phyloP scores from a whole-genome alignment of 352 stramenopile genomes.

The Globisporangium okanoganense region DNA sequence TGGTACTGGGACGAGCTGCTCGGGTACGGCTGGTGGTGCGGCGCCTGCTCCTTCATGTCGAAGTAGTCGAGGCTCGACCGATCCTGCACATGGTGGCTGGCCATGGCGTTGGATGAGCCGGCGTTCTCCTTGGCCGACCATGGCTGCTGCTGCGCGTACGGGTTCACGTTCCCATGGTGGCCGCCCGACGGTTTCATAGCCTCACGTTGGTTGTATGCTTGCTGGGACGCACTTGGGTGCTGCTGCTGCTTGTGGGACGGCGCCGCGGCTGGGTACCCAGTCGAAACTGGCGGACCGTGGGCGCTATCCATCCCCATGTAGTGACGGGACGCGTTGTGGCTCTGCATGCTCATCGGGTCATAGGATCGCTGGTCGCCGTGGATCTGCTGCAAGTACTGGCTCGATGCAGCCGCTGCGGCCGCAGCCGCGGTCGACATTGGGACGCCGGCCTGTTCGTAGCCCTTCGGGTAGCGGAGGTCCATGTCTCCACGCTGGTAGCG shows the following conservation, averaged over 20 bases:
- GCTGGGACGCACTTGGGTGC: no score
- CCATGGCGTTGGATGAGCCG: constrained; percentile 12
- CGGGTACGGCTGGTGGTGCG: constrained; percentile 41
- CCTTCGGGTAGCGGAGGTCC: constrained; percentile 73
- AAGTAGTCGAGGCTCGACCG: constrained; percentile 59
- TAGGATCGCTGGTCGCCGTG: constrained; percentile 74
- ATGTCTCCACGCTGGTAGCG: constrained; percentile 61
- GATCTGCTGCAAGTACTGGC: constrained; percentile 71
- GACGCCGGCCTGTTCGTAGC: constrained; percentile 34
- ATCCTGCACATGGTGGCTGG: constrained; percentile 29
- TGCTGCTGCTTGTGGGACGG: constrained; percentile 37
- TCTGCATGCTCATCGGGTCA: constrained; percentile 56
- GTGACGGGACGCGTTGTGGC: constrained; percentile 41
- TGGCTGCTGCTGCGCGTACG: constrained; percentile 54
- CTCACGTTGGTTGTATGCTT: constrained; percentile 21
- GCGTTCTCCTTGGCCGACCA: constrained; percentile 52
- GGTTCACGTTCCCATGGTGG: constrained; percentile 18
- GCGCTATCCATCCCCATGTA: constrained; percentile 51
- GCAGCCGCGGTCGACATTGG: constrained; percentile 11
- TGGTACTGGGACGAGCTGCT: constrained; percentile 55
- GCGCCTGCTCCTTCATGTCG: constrained; percentile 62
- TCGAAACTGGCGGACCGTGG: background rate
- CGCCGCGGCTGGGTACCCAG: constrained; percentile 26
- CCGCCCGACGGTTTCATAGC: constrained; percentile 28
- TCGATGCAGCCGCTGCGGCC: constrained; percentile 10